Conservation (phyloP, 371 early-diverging fungal genomes). For the Dipsacomyces acuminosporus region DNA sequence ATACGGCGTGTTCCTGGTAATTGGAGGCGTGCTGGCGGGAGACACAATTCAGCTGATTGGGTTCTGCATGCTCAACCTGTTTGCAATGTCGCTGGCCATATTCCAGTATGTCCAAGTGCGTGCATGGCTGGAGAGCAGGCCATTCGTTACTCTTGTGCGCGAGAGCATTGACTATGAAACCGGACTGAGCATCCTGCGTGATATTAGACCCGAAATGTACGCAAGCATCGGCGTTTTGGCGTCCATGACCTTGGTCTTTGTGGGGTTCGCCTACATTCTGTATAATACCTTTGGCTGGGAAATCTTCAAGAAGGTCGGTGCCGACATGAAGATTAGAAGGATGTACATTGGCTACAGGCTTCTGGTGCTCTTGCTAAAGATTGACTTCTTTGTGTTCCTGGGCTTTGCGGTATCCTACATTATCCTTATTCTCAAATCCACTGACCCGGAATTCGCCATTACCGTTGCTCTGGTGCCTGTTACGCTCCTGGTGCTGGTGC, state of each 20-base stretch:
- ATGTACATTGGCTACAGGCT: slow-evolving; percentile 86
- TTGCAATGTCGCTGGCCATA: slow-evolving; percentile 70
- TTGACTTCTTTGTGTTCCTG: slow-evolving; percentile 83
- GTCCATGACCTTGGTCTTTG: slow-evolving; percentile 13
- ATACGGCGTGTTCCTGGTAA: slow-evolving; percentile 51
- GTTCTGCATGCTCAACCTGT: slow-evolving; percentile 72
- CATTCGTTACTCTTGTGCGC: too few relatives aligned
- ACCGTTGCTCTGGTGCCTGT: slow-evolving; percentile 73
- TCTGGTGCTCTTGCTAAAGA: slow-evolving; percentile 80
- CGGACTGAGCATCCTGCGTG: too few relatives aligned
- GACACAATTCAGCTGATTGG: slow-evolving; percentile 88
- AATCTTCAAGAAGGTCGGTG: slow-evolving; percentile 91
- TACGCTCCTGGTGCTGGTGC: slow-evolving; percentile 60
- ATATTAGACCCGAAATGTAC: slow-evolving; percentile 37
- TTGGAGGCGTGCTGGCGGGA: slow-evolving; percentile 52
- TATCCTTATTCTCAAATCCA: slow-evolving; percentile 61
- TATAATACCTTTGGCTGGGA: slow-evolving; percentile 92
- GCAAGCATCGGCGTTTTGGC: slow-evolving; percentile 51
- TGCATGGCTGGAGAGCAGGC: slow-evolving; percentile 13
- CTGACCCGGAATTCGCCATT: slow-evolving; percentile 62
- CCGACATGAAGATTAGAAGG: slow-evolving; percentile 76
- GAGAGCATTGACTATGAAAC: too few relatives aligned
- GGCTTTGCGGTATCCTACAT: slow-evolving; percentile 85
- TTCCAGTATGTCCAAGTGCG: slow-evolving; percentile 56
- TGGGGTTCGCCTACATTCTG: slow-evolving; percentile 51